These are phyloP conservation scores for Pleurotus ostreatus DNA, from an alignment of 768 basidiomycete species.

Conservation along the genomic window DNA sequence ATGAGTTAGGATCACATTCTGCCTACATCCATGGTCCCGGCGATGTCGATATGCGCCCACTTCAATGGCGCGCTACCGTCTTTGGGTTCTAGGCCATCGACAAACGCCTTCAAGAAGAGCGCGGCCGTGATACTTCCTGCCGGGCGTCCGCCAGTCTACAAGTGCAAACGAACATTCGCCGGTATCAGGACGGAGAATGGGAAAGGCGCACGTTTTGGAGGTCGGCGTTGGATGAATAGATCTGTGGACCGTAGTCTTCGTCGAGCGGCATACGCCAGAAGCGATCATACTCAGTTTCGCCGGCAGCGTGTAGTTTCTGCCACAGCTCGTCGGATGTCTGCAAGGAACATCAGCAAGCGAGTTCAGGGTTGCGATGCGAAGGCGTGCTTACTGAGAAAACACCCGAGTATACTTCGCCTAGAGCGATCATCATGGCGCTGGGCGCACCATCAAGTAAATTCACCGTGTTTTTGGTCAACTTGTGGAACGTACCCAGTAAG, in stretches of 20 bases:
- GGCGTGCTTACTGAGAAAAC: conserved; percentile 62
- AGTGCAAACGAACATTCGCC: neutral
- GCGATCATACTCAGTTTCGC: conserved; percentile 71
- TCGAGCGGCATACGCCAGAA: conserved; percentile 92
- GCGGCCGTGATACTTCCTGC: conserved; percentile 81
- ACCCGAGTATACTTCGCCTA: conserved; percentile 75
- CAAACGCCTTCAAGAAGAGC: conserved; percentile 81
- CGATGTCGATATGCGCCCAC: conserved; percentile 91
- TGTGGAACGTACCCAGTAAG: conserved; percentile 61
- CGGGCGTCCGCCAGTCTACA: conserved; percentile 64
- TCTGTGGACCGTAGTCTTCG: conserved; percentile 76
- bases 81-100: conserved; percentile 65
- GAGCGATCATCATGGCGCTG: conserved; percentile 68
- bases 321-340: conserved; percentile 76
- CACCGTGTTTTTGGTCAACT: neutral
- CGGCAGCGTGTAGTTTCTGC: conserved; percentile 63
- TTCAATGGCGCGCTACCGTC: conserved; percentile 52
- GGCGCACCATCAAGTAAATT: neutral
- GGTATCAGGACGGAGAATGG: neutral
- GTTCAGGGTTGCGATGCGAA: neutral
- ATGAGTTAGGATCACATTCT: too few species aligned
- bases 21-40: conserved; percentile 65
- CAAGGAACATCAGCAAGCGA: neutral
- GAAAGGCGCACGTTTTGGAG: conserved; percentile 57
- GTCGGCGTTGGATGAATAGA: conserved; percentile 75